Conservation (phyloP, 2,329 filamentous ascomycete species). For the Tolypocladium nubicola region DNA sequence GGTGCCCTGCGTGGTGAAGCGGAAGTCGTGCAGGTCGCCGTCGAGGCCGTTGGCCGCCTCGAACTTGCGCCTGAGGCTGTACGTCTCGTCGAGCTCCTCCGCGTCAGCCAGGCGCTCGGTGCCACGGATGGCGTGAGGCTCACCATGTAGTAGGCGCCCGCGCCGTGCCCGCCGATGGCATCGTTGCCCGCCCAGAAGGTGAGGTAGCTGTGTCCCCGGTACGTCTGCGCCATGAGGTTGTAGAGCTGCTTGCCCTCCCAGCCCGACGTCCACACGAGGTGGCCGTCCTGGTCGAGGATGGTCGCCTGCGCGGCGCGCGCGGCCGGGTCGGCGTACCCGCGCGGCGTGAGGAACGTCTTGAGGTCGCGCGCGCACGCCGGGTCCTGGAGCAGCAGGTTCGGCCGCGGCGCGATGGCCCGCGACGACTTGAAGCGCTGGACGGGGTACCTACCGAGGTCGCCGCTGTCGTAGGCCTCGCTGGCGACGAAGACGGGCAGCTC, state of each 20-base stretch:
- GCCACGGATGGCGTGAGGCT: not conserved
- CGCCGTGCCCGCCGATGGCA: slow-evolving; percentile 28
- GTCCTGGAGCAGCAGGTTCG: slow-evolving; percentile 14
- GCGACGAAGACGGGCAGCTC: slow-evolving; percentile 2
- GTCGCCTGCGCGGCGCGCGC: slow-evolving; percentile 21
- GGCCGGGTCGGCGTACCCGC: slow-evolving; percentile 15
- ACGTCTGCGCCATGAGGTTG: slow-evolving; percentile 10
- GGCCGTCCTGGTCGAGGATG: slow-evolving; percentile 27
- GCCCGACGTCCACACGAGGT: slow-evolving; percentile 24
- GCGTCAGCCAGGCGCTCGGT: not conserved
- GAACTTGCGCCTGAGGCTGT: slow-evolving; percentile 1
- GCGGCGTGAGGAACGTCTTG: slow-evolving; percentile 23
- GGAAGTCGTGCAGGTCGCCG: slow-evolving; percentile 28
- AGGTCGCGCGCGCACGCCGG: slow-evolving; percentile 20
- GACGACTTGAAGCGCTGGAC: slow-evolving; percentile 11
- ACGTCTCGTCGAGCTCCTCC: slow-evolving; percentile 4
- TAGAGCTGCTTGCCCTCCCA: slow-evolving; percentile 15
- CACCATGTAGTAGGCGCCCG: slow-evolving; percentile 33
- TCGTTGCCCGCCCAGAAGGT: slow-evolving; percentile 26
- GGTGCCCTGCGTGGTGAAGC: slow-evolving; percentile 23
- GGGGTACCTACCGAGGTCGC: slow-evolving; percentile 11
- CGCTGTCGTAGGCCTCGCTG: slow-evolving; percentile 12
- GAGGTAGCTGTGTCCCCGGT: slow-evolving; percentile 6
- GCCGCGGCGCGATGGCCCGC: slow-evolving; percentile 13
- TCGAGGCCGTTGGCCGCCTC: slow-evolving; percentile 3